Percentiles rank a stretch among this genome's conserved stretches.
Conservation (phyloP, 2,329 filamentous ascomycete genomes). For the Aspergillus intermedius region DNA sequence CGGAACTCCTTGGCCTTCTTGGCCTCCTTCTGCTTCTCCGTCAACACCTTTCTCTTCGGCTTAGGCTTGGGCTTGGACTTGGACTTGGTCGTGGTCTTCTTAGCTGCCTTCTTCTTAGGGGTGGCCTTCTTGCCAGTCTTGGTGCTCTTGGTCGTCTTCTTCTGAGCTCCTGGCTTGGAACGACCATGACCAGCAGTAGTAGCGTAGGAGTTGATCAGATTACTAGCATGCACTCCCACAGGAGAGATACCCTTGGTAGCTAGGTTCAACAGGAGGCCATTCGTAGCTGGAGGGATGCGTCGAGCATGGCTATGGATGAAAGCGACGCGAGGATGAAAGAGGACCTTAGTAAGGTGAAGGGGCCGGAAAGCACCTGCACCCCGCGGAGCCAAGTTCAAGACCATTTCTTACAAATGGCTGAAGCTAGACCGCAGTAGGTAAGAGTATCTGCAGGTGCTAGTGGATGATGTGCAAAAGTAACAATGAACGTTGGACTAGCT, state of each 20-base stretch:
- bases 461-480: background rate
- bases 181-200: conserved; percentile 22
- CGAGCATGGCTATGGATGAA: conserved; percentile 21
- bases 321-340: conserved; percentile 20
- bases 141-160: conserved; percentile 3
- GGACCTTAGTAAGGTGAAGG: conserved; percentile 19
- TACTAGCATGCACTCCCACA: conserved; percentile 12
- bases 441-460: background rate
- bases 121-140: conserved; percentile 9
- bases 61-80: conserved; percentile 14
- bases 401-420: conserved; percentile 18
- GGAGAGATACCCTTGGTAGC: conserved; percentile 8
- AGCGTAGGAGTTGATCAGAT: conserved; percentile 25
- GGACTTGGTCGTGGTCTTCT: conserved; percentile 12
- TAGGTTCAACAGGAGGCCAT: conserved; percentile 9
- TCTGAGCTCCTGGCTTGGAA: conserved; percentile 24
- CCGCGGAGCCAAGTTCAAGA: conserved; percentile 25
- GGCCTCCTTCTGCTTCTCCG: conserved; percentile 24
- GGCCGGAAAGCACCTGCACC: conserved; percentile 25
- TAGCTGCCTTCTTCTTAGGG: conserved; percentile 9
- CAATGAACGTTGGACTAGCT: background rate
- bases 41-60: conserved; percentile 25
- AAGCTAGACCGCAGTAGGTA: conserved; percentile 2
- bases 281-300: conserved; percentile 18
- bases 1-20: conserved; percentile 25